Conservation (phyloP, 768 basidiomycete genomes). For the Lactarius psammicola region DNA sequence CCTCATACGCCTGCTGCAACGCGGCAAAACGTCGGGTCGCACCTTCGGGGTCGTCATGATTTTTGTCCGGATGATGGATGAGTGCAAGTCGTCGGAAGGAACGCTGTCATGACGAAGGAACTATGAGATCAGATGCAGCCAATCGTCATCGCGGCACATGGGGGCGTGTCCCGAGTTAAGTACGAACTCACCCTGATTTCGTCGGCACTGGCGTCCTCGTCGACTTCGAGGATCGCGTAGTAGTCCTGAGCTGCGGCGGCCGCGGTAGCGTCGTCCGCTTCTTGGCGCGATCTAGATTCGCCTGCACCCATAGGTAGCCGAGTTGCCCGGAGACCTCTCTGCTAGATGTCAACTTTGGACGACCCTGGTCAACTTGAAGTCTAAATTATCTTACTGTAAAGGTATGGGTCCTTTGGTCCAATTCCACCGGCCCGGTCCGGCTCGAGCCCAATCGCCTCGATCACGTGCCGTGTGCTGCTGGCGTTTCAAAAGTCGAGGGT, state of each 20-base stretch:
- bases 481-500: background rate
- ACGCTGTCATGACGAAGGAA: slow-evolving; percentile 44
- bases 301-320: slow-evolving; percentile 58
- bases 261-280: slow-evolving; percentile 32
- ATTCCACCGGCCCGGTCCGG: background rate
- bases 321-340: slow-evolving; percentile 8
- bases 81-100: slow-evolving; percentile 85
- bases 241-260: slow-evolving; percentile 52
- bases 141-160: slow-evolving; percentile 5
- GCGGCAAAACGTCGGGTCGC: slow-evolving; percentile 84
- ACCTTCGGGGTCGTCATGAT: slow-evolving; percentile 75
- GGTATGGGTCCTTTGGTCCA: too few relatives aligned
- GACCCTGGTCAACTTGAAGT: background rate
- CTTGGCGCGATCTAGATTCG: slow-evolving; percentile 52
- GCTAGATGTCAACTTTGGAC: background rate
- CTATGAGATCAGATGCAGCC: slow-evolving; percentile 16
- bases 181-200: slow-evolving; percentile 74
- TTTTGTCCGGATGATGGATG: slow-evolving; percentile 87
- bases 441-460: background rate
- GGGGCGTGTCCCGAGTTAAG: background rate
- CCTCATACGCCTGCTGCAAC: slow-evolving; percentile 96
- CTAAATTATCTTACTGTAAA: too few relatives aligned
- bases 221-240: slow-evolving; percentile 77
- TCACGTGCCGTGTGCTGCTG: background rate
- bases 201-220: slow-evolving; percentile 77